phyloP scores from a whole-genome alignment of 768 basidiomycete species.

The Lactarius akahatsu region DNA sequence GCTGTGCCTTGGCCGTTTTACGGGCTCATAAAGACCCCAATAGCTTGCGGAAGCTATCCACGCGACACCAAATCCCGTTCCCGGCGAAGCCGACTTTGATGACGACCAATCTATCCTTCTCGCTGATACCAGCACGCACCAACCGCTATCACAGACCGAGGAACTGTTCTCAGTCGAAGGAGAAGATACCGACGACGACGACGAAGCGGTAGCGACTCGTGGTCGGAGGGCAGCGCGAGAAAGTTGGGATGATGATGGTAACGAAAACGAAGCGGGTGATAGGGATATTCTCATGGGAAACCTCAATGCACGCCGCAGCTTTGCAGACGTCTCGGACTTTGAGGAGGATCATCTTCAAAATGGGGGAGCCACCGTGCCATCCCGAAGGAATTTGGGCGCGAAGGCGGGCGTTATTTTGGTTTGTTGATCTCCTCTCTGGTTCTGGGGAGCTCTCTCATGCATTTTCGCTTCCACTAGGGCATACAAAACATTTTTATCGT shows the following conservation, averaged over 20 bases:
- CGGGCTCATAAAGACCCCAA: background rate
- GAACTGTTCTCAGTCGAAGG: conserved; percentile 37
- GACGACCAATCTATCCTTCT: conserved; percentile 42
- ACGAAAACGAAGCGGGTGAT: conserved; percentile 31
- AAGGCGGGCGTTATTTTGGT: conserved; percentile 90
- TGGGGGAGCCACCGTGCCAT: background rate
- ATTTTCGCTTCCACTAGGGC: conserved; percentile 50
- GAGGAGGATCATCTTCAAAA: conserved; percentile 12
- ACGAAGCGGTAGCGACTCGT: conserved; percentile 9
- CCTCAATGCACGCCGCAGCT: conserved; percentile 24
- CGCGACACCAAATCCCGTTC: conserved; percentile 47
- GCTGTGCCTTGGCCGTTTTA: background rate
- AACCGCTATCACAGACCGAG: conserved; percentile 28
- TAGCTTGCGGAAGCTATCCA: conserved; percentile 81
- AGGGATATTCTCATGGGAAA: conserved; percentile 27
- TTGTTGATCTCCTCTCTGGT: conserved; percentile 33
- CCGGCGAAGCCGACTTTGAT: conserved; percentile 29
- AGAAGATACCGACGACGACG: conserved; percentile 29
- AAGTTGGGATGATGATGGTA: conserved; percentile 34
- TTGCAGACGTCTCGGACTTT: conserved; percentile 18
- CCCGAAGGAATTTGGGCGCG: conserved; percentile 51
- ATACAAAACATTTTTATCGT: conserved; percentile 96
- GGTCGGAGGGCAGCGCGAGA: conserved; percentile 30
- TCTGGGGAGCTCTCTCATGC: conserved; percentile 9
- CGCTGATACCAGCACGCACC: conserved; percentile 39